Evolutionary conservation across 164 flowering plant species (phyloP).

Genomic region (Pachysandra terminalis): DNA sequence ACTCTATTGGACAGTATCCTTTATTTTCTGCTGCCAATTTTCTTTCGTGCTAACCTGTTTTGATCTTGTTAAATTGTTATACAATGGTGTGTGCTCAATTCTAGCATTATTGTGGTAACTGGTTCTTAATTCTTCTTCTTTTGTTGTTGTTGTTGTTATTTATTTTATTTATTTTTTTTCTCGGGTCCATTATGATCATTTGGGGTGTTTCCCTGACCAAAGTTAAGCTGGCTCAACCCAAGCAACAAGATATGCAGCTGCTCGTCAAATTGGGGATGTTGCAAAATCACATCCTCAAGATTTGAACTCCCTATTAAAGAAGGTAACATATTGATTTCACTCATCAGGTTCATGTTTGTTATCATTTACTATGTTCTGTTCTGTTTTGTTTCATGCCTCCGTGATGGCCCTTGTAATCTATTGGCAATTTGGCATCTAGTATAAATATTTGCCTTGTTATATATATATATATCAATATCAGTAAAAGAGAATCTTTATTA

Average conservation of each 20-base stretch:
- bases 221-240: constrained; percentile 86
- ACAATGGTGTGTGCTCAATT: background rate
- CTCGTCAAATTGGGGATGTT: constrained; percentile 95
- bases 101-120: background rate
- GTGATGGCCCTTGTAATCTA: too few species aligned
- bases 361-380: background rate
- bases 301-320: constrained; percentile 61
- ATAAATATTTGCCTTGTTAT: too few species aligned
- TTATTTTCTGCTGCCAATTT: background rate
- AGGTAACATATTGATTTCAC: constrained; percentile 39
- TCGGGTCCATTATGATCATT: background rate
- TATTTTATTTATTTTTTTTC: background rate
- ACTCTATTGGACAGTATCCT: constrained; percentile 90
- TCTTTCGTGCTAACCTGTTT: background rate
- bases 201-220: constrained; percentile 29
- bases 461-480: too few species aligned
- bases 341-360: background rate
- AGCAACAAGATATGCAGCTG: constrained; percentile 87
- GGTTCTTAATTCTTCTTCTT: background rate
- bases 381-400: background rate
- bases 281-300: constrained; percentile 91
- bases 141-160: too few species aligned
- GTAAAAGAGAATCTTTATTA: too few species aligned
- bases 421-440: too few species aligned
- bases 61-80: background rate